A percentile compares a stretch with the other conserved stretches of the same genome.
Conservation (phyloP, 2,329 filamentous ascomycete genomes). For the Diplodia corticola region DNA sequence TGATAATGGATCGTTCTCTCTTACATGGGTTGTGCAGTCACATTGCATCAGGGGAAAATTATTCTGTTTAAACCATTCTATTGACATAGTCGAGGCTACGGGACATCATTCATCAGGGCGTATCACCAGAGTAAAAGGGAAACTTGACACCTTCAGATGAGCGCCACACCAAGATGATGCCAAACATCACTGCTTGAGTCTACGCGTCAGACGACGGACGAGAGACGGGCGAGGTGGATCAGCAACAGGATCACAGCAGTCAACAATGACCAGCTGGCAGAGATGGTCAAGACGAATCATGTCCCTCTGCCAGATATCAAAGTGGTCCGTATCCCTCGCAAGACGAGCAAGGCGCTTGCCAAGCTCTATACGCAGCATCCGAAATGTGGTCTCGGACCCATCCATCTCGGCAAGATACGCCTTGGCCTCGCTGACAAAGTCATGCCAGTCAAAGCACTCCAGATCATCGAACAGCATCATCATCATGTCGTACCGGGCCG, state of each 20-base stretch:
- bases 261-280: background rate
- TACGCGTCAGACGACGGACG: background rate
- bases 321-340: background rate
- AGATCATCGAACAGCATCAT: background rate
- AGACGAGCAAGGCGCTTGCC: background rate
- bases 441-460: background rate
- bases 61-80: no score
- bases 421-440: background rate
- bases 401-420: background rate
- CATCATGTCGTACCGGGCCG: background rate
- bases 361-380: background rate
- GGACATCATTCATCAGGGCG: no score
- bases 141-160: background rate
- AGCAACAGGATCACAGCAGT: background rate
- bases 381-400: background rate
- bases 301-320: constrained; percentile 26
- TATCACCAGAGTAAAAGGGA: background rate
- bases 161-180: background rate
- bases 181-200: no score
- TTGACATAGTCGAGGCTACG: no score
- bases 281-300: background rate
- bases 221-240: background rate
- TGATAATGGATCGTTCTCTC: no score
- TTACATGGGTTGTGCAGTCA: no score
- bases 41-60: no score